Evolutionary conservation across 1,284 basidiomycete species (phyloP).

Genomic region (Peniophora sp.): DNA sequence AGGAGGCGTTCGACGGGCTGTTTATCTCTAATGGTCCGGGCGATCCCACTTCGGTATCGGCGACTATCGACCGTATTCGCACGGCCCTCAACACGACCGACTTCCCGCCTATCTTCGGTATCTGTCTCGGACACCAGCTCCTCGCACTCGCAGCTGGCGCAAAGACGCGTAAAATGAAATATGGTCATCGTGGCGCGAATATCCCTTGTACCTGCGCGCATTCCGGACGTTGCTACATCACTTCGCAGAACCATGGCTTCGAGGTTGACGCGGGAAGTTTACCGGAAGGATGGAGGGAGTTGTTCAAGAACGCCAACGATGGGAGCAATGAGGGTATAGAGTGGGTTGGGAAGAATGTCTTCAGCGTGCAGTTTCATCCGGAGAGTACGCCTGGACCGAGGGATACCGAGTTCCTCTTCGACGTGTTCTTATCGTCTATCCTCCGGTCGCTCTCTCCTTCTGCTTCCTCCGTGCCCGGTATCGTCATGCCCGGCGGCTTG

Average conservation of each 20-base stretch:
- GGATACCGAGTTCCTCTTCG: constrained; percentile 98
- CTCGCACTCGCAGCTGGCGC: constrained; percentile 94
- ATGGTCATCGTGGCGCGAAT: constrained; percentile 98
- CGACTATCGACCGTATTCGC: constrained; percentile 69
- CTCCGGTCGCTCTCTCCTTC: constrained; percentile 63
- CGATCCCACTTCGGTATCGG: constrained; percentile 82
- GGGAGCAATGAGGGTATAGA: constrained; percentile 97
- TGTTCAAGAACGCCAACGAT: constrained; percentile 98
- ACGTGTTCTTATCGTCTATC: constrained; percentile 92
- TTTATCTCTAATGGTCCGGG: constrained; percentile 99
- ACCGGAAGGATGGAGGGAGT: constrained; percentile 83
- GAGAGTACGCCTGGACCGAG: constrained; percentile 98
- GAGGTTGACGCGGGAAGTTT: constrained; percentile 85
- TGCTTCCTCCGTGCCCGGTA: constrained; percentile 60
- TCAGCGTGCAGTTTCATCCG: constrained; percentile 99
- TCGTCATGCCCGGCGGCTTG: constrained; percentile 83
- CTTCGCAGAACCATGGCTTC: constrained; percentile 98
- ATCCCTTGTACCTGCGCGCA: constrained; percentile 95
- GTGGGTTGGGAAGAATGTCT: constrained; percentile 86
- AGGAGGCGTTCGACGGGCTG: constrained; percentile 87
- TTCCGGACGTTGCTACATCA: constrained; percentile 97
- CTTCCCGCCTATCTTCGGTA: constrained; percentile 89
- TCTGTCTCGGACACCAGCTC: constrained; percentile 97
- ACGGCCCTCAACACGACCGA: constrained; percentile 69
- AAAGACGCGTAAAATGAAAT: constrained; percentile 97